These are phyloP conservation scores for Diplodia intermedia DNA, from an alignment of 2,329 filamentous ascomycete species.

Conservation along the genomic window DNA sequence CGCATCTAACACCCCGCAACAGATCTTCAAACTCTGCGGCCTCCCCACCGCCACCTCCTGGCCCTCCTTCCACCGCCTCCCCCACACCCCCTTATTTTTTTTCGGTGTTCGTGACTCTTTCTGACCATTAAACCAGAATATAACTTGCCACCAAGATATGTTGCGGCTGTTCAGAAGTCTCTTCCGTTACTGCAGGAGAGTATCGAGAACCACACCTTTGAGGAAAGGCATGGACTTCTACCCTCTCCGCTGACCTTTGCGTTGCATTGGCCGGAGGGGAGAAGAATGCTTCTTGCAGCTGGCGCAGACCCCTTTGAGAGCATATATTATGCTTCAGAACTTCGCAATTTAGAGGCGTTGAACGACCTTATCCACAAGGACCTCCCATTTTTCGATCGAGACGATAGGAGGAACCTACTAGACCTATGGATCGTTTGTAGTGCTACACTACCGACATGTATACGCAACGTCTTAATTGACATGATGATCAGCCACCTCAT, in stretches of 20 bases:
- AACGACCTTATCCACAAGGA: background rate
- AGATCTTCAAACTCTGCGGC: conserved; percentile 88
- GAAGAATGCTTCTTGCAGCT: background rate
- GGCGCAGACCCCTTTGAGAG: background rate
- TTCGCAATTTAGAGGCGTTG: background rate
- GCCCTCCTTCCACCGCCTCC: conserved; percentile 85
- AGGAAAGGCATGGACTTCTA: background rate
- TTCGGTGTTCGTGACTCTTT: background rate
- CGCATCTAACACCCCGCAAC: conserved; percentile 23
- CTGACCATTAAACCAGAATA: background rate
- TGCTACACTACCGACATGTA: background rate
- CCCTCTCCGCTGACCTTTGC: background rate
- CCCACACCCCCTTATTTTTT: conserved; percentile 63
- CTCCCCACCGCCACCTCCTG: conserved; percentile 82
- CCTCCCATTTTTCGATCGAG: background rate
- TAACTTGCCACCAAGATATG: background rate
- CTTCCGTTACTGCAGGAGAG: background rate
- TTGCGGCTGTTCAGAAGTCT: background rate
- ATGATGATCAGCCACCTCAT: background rate
- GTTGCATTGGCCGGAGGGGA: background rate
- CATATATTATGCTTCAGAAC: background rate
- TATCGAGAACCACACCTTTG: background rate
- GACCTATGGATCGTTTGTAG: accelerated
- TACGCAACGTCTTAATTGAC: background rate
- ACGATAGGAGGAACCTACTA: background rate